Conservation (phyloP, 768 basidiomycete species). For the Termitomyces titanicus region DNA sequence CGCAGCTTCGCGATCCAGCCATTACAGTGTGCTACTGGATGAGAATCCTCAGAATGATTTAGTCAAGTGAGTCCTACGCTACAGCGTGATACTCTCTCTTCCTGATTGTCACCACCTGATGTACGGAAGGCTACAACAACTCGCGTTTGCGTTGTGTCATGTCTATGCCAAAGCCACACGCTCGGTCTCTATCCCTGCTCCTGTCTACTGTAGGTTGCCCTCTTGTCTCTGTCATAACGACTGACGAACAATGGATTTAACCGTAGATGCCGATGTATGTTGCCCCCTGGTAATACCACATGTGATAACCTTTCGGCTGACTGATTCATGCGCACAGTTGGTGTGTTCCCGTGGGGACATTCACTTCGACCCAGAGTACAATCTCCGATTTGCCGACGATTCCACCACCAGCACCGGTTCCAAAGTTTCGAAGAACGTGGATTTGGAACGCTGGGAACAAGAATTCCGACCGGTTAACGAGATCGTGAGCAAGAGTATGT, state of each 20-base stretch:
- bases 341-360: slow-evolving; percentile 48
- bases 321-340: slow-evolving; percentile 28
- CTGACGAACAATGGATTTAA: slow-evolving; percentile 3
- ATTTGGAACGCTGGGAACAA: slow-evolving; percentile 20
- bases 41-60: slow-evolving; percentile 29
- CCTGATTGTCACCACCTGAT: neutral
- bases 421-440: slow-evolving; percentile 8
- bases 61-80: slow-evolving; percentile 22
- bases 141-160: slow-evolving; percentile 55
- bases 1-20: slow-evolving; percentile 49
- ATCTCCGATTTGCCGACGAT: slow-evolving; percentile 21
- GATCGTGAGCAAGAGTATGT: slow-evolving; percentile 17
- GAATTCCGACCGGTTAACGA: slow-evolving; percentile 17
- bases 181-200: slow-evolving; percentile 70
- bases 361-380: slow-evolving; percentile 32
- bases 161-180: slow-evolving; percentile 66
- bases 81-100: neutral
- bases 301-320: slow-evolving; percentile 10
- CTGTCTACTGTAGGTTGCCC: slow-evolving; percentile 55
- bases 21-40: slow-evolving; percentile 46
- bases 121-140: slow-evolving; percentile 34
- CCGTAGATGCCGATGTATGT: slow-evolving; percentile 53
- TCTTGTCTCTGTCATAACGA: neutral
- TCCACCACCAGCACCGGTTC: slow-evolving; percentile 16
- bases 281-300: neutral